A percentile compares a stretch with the other conserved stretches of the same genome.
phyloP scores from a whole-genome alignment of 192 early-diverging fungal species.

The Podila horticola region DNA sequence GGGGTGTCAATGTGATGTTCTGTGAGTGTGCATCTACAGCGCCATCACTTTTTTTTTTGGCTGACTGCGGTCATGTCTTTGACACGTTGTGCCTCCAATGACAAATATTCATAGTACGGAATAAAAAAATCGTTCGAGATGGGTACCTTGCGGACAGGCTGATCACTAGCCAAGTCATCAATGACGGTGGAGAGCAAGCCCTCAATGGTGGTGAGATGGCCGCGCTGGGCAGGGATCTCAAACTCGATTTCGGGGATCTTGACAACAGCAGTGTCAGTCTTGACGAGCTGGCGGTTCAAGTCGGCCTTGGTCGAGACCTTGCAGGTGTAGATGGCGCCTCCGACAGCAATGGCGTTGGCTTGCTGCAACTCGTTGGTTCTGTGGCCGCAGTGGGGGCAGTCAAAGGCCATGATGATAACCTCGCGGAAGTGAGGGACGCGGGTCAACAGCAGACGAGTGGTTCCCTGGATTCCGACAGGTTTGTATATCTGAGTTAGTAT shows the following conservation, averaged over 20 bases:
- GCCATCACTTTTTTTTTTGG: background rate
- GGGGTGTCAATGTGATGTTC: background rate
- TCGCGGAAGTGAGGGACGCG: conserved; percentile 95
- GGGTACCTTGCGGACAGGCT: conserved; percentile 77
- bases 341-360: conserved; percentile 83
- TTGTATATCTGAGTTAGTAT: background rate
- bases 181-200: conserved; percentile 80
- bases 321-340: conserved; percentile 77
- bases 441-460: conserved; percentile 86
- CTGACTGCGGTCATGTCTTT: conserved; percentile 7
- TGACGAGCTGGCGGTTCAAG: conserved; percentile 92
- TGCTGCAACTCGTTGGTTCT: conserved; percentile 92
- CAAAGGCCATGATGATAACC: conserved; percentile 50
- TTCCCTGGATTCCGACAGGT: conserved; percentile 64
- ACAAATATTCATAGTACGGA: background rate
- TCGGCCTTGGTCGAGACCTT: conserved; percentile 76
- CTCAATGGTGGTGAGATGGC: conserved; percentile 92
- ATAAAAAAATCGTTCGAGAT: background rate
- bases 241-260: conserved; percentile 87
- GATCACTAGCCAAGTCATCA: conserved; percentile 83
- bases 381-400: conserved; percentile 84
- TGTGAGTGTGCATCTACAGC: too few relatives aligned
- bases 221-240: conserved; percentile 87
- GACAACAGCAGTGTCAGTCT: conserved; percentile 82
- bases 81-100: too few relatives aligned